Base-by-base conservation (phyloP, 2,329 filamentous ascomycete species). In the Claviceps pazoutovae region DNA sequence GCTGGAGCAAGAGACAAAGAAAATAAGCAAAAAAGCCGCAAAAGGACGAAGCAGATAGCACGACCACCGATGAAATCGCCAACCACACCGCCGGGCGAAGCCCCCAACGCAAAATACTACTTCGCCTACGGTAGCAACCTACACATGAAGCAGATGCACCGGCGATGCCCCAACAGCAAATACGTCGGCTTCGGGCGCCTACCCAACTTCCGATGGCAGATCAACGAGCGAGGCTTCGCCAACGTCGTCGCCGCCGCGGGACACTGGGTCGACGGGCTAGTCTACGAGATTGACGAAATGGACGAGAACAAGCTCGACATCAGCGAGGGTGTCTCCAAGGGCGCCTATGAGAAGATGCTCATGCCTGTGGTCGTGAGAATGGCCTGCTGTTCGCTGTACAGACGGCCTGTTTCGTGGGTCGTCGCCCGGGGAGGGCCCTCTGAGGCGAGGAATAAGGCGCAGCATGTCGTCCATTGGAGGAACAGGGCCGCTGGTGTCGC, bases 121-220 rank as follows among this genome's bases (percentile, higher is more conserved):
- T 74, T 74, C 55, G 71, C 70, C 38, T 74, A 72, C 51, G 72
- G 71, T 46, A 72, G 69, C 58, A 74, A 74, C 56, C 63, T 74
- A 45, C 67, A 66, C 56, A 60, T 71, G 51, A 61, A 64, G 50
- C 71, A 74, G 61, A 74, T 74, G 71, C 66, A 65, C 54, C 56
- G 57, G 19, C 63, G 70, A 53, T 74, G 72, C 50, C 71, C 71
- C 19, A 62, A 62, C 21, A 70, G 68, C 59, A 62, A 56, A 23
- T 67, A 66, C 56, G 60, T 71, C 54, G 71, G 71, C 5, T 59
- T 61, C 13, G 71, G 63, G 19, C 60, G 65, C 11, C 62, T 74
- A n/a, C 54, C 57, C 21, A 62, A 67, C 54, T 66, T 69, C 56
- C 61, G 64, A 36, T 74, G 71, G 66, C 69, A 71, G 58, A 73